Evolutionary conservation across 2,329 filamentous ascomycete species (phyloP).

Genomic region (Penicillium rolfsii): DNA sequence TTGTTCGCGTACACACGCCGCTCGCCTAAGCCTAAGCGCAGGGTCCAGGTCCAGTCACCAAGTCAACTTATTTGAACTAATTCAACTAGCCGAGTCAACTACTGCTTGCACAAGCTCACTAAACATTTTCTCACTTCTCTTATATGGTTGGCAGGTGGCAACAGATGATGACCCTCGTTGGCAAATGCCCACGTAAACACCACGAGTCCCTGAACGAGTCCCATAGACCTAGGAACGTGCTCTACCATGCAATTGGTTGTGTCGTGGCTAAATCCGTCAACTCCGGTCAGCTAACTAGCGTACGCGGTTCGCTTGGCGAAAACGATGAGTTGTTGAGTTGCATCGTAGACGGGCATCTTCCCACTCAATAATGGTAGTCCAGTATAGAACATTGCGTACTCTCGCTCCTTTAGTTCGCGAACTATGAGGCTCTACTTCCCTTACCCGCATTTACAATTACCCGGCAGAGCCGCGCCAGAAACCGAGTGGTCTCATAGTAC

Average conservation of each 20-base stretch:
- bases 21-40: constrained; percentile 11
- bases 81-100: not conserved
- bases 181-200: constrained; percentile 5
- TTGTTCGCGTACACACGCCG: constrained; percentile 1
- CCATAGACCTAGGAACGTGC: not conserved
- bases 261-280: not conserved
- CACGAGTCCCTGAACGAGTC: not conserved
- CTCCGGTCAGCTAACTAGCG: not conserved
- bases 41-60: constrained; percentile 7
- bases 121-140: not conserved
- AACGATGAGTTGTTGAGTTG: not conserved
- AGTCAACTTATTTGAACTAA: not conserved
- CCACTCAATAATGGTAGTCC: not conserved
- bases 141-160: not conserved
- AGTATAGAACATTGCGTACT: not conserved
- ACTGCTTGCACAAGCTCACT: not conserved
- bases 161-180: constrained; percentile 4
- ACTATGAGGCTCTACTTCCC: constrained; percentile 7
- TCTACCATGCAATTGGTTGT: not conserved
- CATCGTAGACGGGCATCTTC: not conserved
- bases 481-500: not conserved
- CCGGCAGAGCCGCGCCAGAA: constrained; percentile 5
- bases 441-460: constrained; percentile 8
- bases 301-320: not conserved
- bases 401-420: not conserved